Base-by-base conservation (phyloP, 257 asterid genomes). In the Solanum medicagineum region DNA sequence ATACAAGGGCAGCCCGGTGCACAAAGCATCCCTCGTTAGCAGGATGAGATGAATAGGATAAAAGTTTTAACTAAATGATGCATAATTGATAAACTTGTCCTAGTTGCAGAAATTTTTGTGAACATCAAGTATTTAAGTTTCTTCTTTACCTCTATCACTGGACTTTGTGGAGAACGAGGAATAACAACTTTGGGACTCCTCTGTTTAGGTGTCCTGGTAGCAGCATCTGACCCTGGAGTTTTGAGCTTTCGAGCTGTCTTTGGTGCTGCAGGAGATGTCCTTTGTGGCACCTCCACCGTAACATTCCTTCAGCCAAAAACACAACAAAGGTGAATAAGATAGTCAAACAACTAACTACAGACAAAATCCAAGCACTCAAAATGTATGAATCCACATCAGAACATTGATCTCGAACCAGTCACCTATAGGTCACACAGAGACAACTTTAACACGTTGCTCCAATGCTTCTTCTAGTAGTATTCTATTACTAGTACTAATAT, bases 141-240 rank as follows among this genome's bases (percentile, higher is more conserved):
- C 51, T 82, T 32, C 53, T 13, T 51, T 89, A 95, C 99, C 98
- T 93, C 95, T 77, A 80, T 47, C 22, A 89, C 93, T 53, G 97
- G 95, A 75, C 92, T 92, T 89, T 89, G 89, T 36, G 96, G 96
- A 70, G 97, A 92, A 2, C 92, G 90, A 9, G 92, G 95, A 59
- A 86, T 95, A 81, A 89, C 92, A 77, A 91, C 92, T 83, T 91
- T 93, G 11, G 96, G 92, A 89, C 92, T 92, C 88, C 90, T 92
- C 14, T 90, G 91, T 87, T 94, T 95, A 4, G 94, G 91, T 44
- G 91, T 91, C 86, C 88, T 90, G 90, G 90, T 89, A 11, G 80
- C 85, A 53, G 91, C 85, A 84, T 89, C 93, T 36, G 90, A 83
- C 62, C 89, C 90, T 51, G 83, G 11, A 36, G 89, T 79, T 88